Percentiles rank a stretch among this genome's conserved stretches.
phyloP scores from a whole-genome alignment of 805 yeast species.

The Starmerella riodocensis region DNA sequence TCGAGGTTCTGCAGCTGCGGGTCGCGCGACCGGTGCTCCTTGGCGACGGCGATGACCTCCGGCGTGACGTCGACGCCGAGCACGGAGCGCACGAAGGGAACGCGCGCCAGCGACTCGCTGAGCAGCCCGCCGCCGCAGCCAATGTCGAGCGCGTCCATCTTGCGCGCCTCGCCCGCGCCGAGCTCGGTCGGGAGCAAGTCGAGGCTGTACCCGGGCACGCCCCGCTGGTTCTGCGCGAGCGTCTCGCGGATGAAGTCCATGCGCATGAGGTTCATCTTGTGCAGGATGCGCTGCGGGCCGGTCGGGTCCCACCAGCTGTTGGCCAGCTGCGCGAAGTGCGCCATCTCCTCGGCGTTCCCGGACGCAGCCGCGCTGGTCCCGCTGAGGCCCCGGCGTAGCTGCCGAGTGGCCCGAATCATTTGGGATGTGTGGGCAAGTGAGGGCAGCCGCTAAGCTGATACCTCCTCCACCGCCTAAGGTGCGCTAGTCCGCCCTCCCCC shows the following conservation, averaged over 20 bases:
- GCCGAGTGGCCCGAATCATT: no score
- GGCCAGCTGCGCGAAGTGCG: conserved; percentile 77
- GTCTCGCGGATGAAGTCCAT: conserved; percentile 72
- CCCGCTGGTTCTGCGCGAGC: conserved; percentile 39
- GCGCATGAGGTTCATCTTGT: conserved; percentile 82
- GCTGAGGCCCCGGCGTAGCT: background rate
- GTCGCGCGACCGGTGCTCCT: conserved; percentile 50
- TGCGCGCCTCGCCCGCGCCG: conserved; percentile 35
- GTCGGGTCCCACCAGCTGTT: conserved; percentile 96
- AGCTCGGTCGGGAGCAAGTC: conserved; percentile 46
- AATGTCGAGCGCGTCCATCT: conserved; percentile 57
- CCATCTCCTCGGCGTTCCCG: conserved; percentile 40
- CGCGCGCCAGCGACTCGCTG: conserved; percentile 73
- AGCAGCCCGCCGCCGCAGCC: conserved; percentile 99
- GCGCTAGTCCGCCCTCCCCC: no score
- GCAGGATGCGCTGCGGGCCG: conserved; percentile 87
- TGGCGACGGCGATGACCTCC: conserved; percentile 73
- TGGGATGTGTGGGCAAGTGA: no score
- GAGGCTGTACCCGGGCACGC: conserved; percentile 55
- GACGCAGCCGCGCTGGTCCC: conserved; percentile 3
- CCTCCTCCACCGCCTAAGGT: no score
- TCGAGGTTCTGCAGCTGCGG: conserved; percentile 47
- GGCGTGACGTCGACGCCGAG: conserved; percentile 75
- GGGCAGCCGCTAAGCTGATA: no score
- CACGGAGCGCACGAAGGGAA: conserved; percentile 45